Percentiles rank a stretch among this genome's conserved stretches.
Evolutionary conservation across 441 rosid genomes (phyloP).

Genomic region (Corymbia citriodora): DNA sequence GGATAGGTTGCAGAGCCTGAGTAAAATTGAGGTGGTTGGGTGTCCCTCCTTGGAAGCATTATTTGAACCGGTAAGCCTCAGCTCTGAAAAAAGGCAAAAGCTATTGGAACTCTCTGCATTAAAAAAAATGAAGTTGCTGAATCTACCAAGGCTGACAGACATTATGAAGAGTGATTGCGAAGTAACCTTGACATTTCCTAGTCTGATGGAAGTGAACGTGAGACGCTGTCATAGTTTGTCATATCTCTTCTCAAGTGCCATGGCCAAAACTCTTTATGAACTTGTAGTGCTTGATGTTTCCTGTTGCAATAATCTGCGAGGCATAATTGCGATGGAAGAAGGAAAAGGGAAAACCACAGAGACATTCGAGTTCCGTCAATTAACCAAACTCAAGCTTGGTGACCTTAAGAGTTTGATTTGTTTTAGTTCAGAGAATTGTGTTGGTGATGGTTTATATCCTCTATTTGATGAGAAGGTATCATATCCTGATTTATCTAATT

Average conservation of each 20-base stretch:
- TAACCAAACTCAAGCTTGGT: not conserved
- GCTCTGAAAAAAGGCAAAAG: accelerated
- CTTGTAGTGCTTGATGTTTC: not conserved
- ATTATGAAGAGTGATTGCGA: accelerated
- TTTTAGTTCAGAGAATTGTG: accelerated
- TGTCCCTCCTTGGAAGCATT: not conserved
- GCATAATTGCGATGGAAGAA: accelerated
- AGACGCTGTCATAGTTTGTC: not conserved
- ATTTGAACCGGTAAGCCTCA: accelerated
- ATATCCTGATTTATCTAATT: accelerated
- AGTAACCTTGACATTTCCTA: not conserved
- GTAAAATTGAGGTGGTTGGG: accelerated
- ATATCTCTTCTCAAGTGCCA: not conserved
- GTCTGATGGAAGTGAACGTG: accelerated
- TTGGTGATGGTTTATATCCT: not conserved
- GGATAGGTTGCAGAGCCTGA: accelerated
- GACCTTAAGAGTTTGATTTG: not conserved
- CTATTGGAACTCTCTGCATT: not conserved
- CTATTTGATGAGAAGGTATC: not conserved
- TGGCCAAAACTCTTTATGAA: not conserved
- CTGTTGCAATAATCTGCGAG: accelerated
- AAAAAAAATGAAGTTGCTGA: accelerated
- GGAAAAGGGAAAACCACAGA: accelerated
- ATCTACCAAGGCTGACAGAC: not conserved
- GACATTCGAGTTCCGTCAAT: accelerated